These are phyloP conservation scores for Trypanosoma caninum DNA, from an alignment of 208 protist genomes.

Conservation along the genomic window DNA sequence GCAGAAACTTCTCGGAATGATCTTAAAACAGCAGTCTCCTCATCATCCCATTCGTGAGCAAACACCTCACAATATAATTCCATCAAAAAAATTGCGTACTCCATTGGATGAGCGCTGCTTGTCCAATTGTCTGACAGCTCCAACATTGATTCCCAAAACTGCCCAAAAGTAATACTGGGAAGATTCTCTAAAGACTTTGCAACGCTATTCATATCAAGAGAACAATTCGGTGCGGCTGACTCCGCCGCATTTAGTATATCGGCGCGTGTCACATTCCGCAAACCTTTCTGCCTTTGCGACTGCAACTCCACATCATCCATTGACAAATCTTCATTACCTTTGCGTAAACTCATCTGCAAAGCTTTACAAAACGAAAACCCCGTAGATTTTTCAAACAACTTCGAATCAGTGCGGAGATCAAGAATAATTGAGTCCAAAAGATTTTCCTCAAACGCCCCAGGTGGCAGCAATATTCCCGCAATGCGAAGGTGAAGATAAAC, in stretches of 20 bases:
- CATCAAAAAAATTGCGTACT: constrained; percentile 70
- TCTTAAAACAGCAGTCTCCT: constrained; percentile 43
- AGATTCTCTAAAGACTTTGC: constrained; percentile 22
- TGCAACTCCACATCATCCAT: too few relatives aligned
- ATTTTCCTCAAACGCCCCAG: constrained; percentile 51
- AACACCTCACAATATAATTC: constrained; percentile 87
- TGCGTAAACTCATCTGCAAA: too few relatives aligned
- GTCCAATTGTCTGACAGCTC: constrained; percentile 89
- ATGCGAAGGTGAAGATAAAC: constrained; percentile 84
- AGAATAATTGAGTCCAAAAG: constrained; percentile 72
- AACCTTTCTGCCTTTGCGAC: too few relatives aligned
- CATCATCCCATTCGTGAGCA: constrained; percentile 67
- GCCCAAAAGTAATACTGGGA: constrained; percentile 65
- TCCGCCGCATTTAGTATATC: background rate
- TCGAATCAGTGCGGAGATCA: constrained; percentile 65
- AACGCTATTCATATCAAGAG: background rate
- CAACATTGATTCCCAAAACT: constrained; percentile 87
- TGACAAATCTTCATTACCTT: too few relatives aligned
- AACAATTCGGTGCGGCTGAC: background rate
- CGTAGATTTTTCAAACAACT: constrained; percentile 29
- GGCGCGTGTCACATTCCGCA: too few relatives aligned
- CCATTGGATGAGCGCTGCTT: constrained; percentile 53
- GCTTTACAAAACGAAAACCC: constrained; percentile 48
- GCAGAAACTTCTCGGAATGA: constrained; percentile 36
- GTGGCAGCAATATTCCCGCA: constrained; percentile 62